A percentile compares a stretch with the other conserved stretches of the same genome.
Evolutionary conservation across 2,329 filamentous ascomycete genomes (phyloP).

Genomic region (Huntiella savannae): DNA sequence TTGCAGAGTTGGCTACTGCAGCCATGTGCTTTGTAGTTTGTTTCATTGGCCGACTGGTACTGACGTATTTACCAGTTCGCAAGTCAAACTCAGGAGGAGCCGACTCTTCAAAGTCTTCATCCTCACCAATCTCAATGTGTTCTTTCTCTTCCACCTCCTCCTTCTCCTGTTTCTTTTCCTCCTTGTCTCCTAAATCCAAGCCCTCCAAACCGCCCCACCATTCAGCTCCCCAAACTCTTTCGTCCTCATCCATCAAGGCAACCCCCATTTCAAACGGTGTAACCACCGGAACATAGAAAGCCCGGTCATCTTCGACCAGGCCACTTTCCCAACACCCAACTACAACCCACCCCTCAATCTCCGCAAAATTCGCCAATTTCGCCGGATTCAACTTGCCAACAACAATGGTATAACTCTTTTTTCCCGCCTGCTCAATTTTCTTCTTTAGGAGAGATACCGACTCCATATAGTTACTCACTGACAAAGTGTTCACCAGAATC

Average conservation of each 20-base stretch:
- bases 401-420: slow-evolving; percentile 91
- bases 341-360: slow-evolving; percentile 91
- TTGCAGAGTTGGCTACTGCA: slow-evolving; percentile 17
- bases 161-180: slow-evolving; percentile 12
- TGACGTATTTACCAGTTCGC: slow-evolving; percentile 67
- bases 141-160: slow-evolving; percentile 13
- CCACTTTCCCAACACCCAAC: slow-evolving; percentile 97
- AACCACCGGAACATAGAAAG: slow-evolving; percentile 74
- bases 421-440: slow-evolving; percentile 60
- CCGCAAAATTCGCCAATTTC: slow-evolving; percentile 90
- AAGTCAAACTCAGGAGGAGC: slow-evolving; percentile 83
- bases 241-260: slow-evolving; percentile 54
- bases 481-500: slow-evolving; percentile 89
- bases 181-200: slow-evolving; percentile 28
- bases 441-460: slow-evolving; percentile 56
- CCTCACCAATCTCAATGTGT: slow-evolving; percentile 20
- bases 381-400: slow-evolving; percentile 92
- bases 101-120: slow-evolving; percentile 46
- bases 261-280: slow-evolving; percentile 87
- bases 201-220: slow-evolving; percentile 79
- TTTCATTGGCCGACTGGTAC: slow-evolving; percentile 57
- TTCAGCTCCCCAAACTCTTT: slow-evolving; percentile 65
- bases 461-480: slow-evolving; percentile 71
- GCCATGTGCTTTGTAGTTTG: not conserved
- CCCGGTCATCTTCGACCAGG: slow-evolving; percentile 61